Percentiles rank a stretch among this genome's conserved stretches.
These are phyloP conservation scores for Ceratobasidium sp. DNA, from an alignment of 1,284 basidiomycete genomes.

Conservation along the genomic window DNA sequence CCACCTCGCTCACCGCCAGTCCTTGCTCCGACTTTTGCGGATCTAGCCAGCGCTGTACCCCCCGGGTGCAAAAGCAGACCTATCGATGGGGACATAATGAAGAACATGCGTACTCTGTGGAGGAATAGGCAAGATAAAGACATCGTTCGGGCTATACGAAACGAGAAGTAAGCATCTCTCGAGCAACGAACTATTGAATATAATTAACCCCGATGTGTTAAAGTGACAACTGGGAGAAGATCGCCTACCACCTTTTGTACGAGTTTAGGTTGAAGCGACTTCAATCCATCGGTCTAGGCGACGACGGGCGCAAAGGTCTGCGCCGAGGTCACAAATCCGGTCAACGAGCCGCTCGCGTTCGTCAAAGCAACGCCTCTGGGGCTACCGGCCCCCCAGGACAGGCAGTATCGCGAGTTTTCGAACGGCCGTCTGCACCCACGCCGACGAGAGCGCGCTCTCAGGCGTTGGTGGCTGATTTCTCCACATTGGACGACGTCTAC, in stretches of 20 bases:
- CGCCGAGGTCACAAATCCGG: background rate
- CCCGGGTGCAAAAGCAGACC: constrained; percentile 54
- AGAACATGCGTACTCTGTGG: constrained; percentile 92
- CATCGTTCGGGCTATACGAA: constrained; percentile 67
- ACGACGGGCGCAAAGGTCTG: background rate
- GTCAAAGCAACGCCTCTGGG: background rate
- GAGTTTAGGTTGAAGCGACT: constrained; percentile 76
- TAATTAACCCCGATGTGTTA: background rate
- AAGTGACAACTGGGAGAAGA: constrained; percentile 88
- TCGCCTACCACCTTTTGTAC: constrained; percentile 84
- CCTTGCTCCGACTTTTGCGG: constrained; percentile 66
- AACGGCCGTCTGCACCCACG: constrained; percentile 41
- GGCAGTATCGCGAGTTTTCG: constrained; percentile 1
- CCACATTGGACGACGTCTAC: constrained; percentile 47
- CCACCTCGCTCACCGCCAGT: constrained; percentile 60
- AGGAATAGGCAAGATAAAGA: constrained; percentile 73
- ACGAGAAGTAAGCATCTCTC: constrained; percentile 56
- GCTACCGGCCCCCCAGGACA: constrained; percentile 4
- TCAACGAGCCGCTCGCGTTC: background rate
- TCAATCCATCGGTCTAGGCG: constrained; percentile 51
- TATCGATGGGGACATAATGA: constrained; percentile 89
- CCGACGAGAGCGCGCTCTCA: constrained; percentile 40
- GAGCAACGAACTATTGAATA: background rate
- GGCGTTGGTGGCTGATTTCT: constrained; percentile 34
- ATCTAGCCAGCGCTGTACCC: constrained; percentile 70